Conservation (phyloP, 305 asterid genomes). For the Fraxinus baroniana region DNA sequence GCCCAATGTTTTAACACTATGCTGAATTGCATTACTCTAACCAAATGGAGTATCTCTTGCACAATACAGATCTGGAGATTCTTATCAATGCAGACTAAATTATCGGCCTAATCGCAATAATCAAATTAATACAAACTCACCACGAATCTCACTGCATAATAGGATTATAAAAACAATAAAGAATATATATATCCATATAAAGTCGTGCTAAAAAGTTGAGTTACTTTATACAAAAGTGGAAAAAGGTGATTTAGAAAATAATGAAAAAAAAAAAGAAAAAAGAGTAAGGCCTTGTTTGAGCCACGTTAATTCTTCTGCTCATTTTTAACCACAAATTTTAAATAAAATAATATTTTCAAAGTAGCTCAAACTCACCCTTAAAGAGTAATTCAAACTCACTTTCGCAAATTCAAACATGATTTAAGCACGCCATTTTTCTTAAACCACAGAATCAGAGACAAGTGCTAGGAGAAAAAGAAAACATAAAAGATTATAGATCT, state of each 20-base stretch:
- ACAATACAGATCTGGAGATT: neutral
- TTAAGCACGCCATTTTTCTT: neutral
- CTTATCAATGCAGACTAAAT: neutral
- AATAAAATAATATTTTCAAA: too few relatives aligned
- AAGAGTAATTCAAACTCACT: neutral
- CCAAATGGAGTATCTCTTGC: slow-evolving; percentile 2
- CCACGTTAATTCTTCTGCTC: too few relatives aligned
- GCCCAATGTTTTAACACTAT: too few relatives aligned
- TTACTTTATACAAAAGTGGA: neutral
- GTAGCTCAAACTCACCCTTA: too few relatives aligned
- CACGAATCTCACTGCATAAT: neutral
- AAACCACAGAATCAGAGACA: neutral
- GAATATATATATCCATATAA: neutral
- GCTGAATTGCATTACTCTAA: neutral
- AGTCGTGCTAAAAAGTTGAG: slow-evolving; percentile 2
- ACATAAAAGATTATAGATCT: slow-evolving; percentile 21
- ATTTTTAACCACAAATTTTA: too few relatives aligned
- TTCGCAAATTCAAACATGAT: neutral
- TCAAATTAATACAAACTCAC: neutral
- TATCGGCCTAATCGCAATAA: neutral
- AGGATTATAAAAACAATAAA: neutral
- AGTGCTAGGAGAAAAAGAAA: neutral
- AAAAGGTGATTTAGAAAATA: neutral
- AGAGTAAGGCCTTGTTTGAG: too few relatives aligned
- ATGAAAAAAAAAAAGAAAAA: neutral